Base-by-base conservation (phyloP, 768 basidiomycete species). In the Phylloporus sp. region DNA sequence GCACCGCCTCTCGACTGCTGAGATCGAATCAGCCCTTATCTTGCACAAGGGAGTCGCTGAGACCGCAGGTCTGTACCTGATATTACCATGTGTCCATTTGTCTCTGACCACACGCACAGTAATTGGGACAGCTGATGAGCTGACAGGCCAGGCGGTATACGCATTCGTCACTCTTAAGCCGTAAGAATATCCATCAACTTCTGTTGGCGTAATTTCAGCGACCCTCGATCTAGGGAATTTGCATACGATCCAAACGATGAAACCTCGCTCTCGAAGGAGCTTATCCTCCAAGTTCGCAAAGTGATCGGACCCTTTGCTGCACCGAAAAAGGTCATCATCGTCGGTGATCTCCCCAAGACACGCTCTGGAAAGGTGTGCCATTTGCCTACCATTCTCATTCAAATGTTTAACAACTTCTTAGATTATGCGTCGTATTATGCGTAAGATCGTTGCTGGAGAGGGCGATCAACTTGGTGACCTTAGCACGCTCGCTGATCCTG, bases 301-400 rank as follows among this genome's bases (percentile, higher is more conserved):
- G 89, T 90, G 39, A 99, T 99, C 54, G 97, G 95, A 5, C 95
- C 97, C 3, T 97, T 99, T 71, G 95, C 95, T 2, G 87, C 94
- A 15, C 95, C 95, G 24, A 98, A 97, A 82, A 90, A 87, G 74
- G 82, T 95, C 59, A 85, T 78, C 69, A 76, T 95, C 60, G 87
- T 92, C 57, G 58, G 70, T 38, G 94, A 95, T 71, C 74, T 97
- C 49, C 95, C 95, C 32, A 97, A 97, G 82, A 97, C 95, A 29
- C 79, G 95, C 42, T 90, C 87, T 15, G 95, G 95, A 38, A 98
- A 98, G 86, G 88, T 59, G 32, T 10, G 59, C 28, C n/a, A 9
- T 32, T 36, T 47, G 20, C 26, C 45, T 7, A 3, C 23, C 5
- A 2, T 38, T 23, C 20, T 18, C 18, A 22, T 16, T 9, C 41